These are phyloP conservation scores for Sphaerulina musiva DNA, from an alignment of 2,329 filamentous ascomycete species.

Conservation along the genomic window DNA sequence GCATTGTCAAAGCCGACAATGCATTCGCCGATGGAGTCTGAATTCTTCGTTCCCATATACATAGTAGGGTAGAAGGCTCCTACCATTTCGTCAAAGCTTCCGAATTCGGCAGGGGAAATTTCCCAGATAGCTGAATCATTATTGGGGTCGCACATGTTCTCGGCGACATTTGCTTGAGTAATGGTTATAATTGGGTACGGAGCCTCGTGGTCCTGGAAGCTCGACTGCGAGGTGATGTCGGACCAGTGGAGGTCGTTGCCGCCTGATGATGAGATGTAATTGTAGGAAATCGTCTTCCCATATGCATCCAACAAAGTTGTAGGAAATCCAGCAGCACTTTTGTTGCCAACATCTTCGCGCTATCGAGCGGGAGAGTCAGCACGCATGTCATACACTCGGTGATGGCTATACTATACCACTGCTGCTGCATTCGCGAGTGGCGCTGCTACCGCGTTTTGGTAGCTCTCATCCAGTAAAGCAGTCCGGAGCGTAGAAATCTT, in stretches of 20 bases:
- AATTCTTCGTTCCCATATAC: conserved; percentile 10
- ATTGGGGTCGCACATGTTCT: conserved; percentile 7
- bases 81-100: conserved; percentile 12
- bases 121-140: conserved; percentile 13
- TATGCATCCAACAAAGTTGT: conserved; percentile 13
- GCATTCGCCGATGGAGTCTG: conserved; percentile 1
- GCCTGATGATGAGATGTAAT: conserved; percentile 9
- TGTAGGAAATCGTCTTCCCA: conserved; percentile 9
- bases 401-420: not conserved
- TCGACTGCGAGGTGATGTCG: conserved; percentile 3
- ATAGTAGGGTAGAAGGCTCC: conserved; percentile 14
- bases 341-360: conserved; percentile 11
- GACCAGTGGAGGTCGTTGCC: conserved; percentile 8
- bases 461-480: conserved; percentile 9
- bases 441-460: conserved; percentile 12
- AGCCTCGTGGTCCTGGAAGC: conserved; percentile 10
- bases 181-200: conserved; percentile 16
- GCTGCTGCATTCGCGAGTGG: conserved; percentile 1
- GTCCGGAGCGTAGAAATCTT: conserved; percentile 9
- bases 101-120: conserved; percentile 14
- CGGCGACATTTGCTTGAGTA: conserved; percentile 10
- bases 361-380: not conserved
- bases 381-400: not conserved
- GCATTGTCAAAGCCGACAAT: conserved; percentile 14
- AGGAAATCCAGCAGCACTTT: conserved; percentile 12